Conservation (phyloP, 1,284 basidiomycete genomes). For the Schizophyllum commune region DNA sequence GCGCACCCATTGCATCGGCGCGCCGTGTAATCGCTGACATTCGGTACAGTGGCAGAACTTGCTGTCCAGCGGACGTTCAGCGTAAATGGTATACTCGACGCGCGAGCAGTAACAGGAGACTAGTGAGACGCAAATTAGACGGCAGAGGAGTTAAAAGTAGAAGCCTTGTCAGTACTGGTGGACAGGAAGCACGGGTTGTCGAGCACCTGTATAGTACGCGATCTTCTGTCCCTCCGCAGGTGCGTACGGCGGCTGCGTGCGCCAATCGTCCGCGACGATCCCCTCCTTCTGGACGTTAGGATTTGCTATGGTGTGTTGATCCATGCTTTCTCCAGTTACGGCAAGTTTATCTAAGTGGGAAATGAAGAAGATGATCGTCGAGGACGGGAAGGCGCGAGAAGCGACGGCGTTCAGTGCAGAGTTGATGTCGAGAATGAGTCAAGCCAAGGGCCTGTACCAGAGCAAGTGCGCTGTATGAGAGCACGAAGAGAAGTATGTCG, state of each 20-base stretch:
- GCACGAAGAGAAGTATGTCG: too few relatives aligned
- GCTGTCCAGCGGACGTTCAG: not conserved
- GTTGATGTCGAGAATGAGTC: too few relatives aligned
- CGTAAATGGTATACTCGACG: not conserved
- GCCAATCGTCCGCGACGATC: not conserved
- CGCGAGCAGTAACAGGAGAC: not conserved
- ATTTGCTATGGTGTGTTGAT: not conserved
- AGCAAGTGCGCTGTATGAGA: too few relatives aligned
- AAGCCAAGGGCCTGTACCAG: too few relatives aligned
- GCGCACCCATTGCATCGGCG: not conserved
- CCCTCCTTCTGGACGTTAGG: not conserved
- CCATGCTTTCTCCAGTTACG: not conserved
- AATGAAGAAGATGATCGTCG: too few relatives aligned
- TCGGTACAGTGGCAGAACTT: conserved; percentile 2
- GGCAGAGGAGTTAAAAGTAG: too few relatives aligned
- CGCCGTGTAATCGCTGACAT: conserved; percentile 1
- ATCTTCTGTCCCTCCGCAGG: not conserved
- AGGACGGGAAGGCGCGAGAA: too few relatives aligned
- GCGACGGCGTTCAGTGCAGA: too few relatives aligned
- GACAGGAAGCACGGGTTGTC: too few relatives aligned
- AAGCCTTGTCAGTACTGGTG: too few relatives aligned
- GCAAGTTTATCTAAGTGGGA: too few relatives aligned
- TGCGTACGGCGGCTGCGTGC: not conserved
- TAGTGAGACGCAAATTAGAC: too few relatives aligned
- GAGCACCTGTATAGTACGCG: not conserved